Evolutionary conservation across 352 stramenopile genomes (phyloP).

Genomic region (Peronospora destructor): DNA sequence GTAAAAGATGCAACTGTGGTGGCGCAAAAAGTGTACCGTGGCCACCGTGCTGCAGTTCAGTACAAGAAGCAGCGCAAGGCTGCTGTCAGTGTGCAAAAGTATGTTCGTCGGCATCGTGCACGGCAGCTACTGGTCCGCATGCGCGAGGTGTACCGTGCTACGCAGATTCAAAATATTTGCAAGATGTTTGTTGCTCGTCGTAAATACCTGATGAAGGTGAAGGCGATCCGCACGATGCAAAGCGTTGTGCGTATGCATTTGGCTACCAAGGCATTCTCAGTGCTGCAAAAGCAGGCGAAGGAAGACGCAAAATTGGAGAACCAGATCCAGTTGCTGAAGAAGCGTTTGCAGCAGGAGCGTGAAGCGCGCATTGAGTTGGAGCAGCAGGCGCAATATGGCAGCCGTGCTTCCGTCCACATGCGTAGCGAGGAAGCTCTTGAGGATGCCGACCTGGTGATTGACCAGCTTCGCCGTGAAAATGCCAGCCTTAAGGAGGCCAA

Average conservation of each 20-base stretch:
- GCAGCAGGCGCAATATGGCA: conserved; percentile 55
- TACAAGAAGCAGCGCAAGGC: conserved; percentile 61
- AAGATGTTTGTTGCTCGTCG: conserved; percentile 69
- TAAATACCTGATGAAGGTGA: conserved; percentile 60
- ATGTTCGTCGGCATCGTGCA: conserved; percentile 51
- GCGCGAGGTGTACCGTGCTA: conserved; percentile 61
- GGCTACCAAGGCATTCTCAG: conserved; percentile 61
- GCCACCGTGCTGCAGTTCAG: conserved; percentile 31
- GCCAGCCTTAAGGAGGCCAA: conserved; percentile 77
- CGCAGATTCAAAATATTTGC: conserved; percentile 79
- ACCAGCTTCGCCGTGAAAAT: conserved; percentile 78
- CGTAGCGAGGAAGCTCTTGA: conserved; percentile 72
- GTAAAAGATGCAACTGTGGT: conserved; percentile 51
- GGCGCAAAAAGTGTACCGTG: conserved; percentile 55
- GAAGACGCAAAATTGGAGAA: conserved; percentile 95
- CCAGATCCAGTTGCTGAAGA: conserved; percentile 89
- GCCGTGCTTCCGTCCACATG: conserved; percentile 69
- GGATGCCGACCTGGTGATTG: conserved; percentile 77
- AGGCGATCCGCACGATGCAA: conserved; percentile 70
- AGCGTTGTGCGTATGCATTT: conserved; percentile 80
- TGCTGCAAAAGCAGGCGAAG: conserved; percentile 81
- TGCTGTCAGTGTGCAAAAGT: conserved; percentile 61
- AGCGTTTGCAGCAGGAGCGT: conserved; percentile 86
- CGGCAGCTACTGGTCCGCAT: conserved; percentile 51
- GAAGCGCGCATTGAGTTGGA: conserved; percentile 80